phyloP scores from a whole-genome alignment of 2,329 filamentous ascomycete species.

The Colletotrichum chrysophilum region DNA sequence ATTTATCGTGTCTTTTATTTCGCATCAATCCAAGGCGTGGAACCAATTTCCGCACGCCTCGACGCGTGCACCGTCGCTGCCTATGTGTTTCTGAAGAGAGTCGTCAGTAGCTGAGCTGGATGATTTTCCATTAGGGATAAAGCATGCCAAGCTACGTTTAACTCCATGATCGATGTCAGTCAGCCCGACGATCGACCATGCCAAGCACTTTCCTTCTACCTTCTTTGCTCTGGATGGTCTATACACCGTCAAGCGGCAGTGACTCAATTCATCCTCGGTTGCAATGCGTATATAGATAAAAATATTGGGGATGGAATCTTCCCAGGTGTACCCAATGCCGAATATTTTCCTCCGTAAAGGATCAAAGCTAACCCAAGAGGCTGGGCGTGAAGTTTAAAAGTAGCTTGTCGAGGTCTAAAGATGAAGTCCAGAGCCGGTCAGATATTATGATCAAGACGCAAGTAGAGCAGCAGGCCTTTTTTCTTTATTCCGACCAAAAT shows the following conservation, averaged over 20 bases:
- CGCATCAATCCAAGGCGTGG: accelerated
- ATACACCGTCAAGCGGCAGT: neutral
- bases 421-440: neutral
- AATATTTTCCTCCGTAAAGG: neutral
- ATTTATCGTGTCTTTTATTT: too few relatives aligned
- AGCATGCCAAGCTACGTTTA: neutral
- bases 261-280: neutral
- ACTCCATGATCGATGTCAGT: neutral
- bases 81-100: too few relatives aligned
- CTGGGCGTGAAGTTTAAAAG: neutral
- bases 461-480: neutral
- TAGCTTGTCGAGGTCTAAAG: neutral
- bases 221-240: neutral
- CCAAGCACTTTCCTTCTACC: neutral
- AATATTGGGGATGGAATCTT: neutral
- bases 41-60: too few relatives aligned
- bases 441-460: neutral
- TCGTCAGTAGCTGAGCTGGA: neutral
- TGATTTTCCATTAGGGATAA: neutral
- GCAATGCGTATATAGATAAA: neutral
- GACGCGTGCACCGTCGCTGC: too few relatives aligned
- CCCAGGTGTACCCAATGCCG: neutral
- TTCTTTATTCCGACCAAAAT: accelerated
- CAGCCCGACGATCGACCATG: neutral
- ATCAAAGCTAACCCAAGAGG: neutral